Evolutionary conservation across 1,139 yeast species (phyloP), one percentile per base, ranked within the genome.

Genomic region (Nakaseomyces delphensis): DNA sequence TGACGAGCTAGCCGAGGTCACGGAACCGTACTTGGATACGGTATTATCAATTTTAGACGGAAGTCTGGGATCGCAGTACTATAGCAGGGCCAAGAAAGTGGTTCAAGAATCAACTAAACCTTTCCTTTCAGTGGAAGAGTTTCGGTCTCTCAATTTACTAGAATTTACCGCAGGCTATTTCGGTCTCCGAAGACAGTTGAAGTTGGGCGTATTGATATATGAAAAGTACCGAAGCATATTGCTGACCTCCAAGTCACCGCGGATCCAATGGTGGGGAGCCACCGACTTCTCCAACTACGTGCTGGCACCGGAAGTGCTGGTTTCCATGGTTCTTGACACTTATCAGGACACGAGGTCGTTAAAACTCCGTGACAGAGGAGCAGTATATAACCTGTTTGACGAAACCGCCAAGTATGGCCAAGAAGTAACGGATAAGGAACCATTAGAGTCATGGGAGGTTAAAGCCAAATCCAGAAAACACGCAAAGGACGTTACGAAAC

Each of bases 231-330:
- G 57, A 33, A 47, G 54, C 1, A 52, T 65, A 33, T 53, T 76
- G 8, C 44, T 55, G 7, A 47, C 47, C 5, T 55, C 66, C 4
- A 58, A 50, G 14, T 72, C 73, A 48, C 62, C 66, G 13, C 74
- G 77, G 0, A 60, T 80, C 3, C 62, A 66, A 35, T 81, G 77
- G 64, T 81, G 86, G 86, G 76, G 82, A 1, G 52, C 66, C 0
- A 67, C 69, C 16, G 74, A 74, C 41, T 82, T 79, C 53, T 60
- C 72, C 2, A 68, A 74, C 6, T 77, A 76, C 52, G 78, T 81
- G 0, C 58, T 82, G 19, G 79, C 84, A 10, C 80, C 82, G 37
- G 89, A 82, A 51, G 59, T 81, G 6, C 69, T 79, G 6, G 7
- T 59, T 76, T 35, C 30, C 8, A 6, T 25, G 9, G 31, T 36